These are phyloP conservation scores for Apiotrichum gamsii DNA, from an alignment of 1,284 basidiomycete genomes.

Conservation along the genomic window DNA sequence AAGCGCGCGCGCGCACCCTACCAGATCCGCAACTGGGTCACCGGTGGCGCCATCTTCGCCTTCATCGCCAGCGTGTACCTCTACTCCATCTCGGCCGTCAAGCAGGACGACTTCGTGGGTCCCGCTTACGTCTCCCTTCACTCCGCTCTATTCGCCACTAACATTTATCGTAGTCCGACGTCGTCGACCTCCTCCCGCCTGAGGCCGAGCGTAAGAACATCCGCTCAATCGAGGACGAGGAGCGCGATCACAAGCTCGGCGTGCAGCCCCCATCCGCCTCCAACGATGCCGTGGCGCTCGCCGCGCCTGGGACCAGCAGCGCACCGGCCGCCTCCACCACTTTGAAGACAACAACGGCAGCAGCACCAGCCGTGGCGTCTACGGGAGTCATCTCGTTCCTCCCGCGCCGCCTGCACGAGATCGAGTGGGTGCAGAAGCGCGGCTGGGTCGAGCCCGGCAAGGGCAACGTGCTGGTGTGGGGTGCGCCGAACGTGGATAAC, in stretches of 20 bases:
- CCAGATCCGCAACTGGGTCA: slow-evolving; percentile 68
- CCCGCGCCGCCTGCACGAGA: slow-evolving; percentile 27
- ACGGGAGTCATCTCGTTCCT: slow-evolving; percentile 12
- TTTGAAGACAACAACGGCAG: not conserved
- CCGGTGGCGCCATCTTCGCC: slow-evolving; percentile 63
- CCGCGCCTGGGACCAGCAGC: not conserved
- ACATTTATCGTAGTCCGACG: slow-evolving; percentile 34
- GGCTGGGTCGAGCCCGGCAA: slow-evolving; percentile 29
- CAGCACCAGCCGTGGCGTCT: slow-evolving; percentile 10
- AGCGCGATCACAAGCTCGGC: slow-evolving; percentile 23
- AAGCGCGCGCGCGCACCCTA: slow-evolving; percentile 81
- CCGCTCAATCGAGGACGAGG: slow-evolving; percentile 46
- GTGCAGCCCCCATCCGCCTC: not conserved
- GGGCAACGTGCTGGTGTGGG: slow-evolving; percentile 38
- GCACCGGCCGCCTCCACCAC: not conserved
- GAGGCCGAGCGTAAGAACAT: slow-evolving; percentile 36
- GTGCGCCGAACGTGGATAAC: slow-evolving; percentile 34
- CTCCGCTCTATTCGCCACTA: not conserved
- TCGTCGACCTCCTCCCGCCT: slow-evolving; percentile 45
- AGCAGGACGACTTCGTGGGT: slow-evolving; percentile 76
- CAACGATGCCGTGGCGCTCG: not conserved
- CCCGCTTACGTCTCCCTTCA: not conserved
- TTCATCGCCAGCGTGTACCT: slow-evolving; percentile 82
- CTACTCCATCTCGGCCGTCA: slow-evolving; percentile 88
- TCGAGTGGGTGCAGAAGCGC: slow-evolving; percentile 31